A percentile compares a stretch with the other conserved stretches of the same genome.
These are phyloP conservation scores for Platanthera guangdongensis DNA, from an alignment of 106 monocot species.

Conservation along the genomic window DNA sequence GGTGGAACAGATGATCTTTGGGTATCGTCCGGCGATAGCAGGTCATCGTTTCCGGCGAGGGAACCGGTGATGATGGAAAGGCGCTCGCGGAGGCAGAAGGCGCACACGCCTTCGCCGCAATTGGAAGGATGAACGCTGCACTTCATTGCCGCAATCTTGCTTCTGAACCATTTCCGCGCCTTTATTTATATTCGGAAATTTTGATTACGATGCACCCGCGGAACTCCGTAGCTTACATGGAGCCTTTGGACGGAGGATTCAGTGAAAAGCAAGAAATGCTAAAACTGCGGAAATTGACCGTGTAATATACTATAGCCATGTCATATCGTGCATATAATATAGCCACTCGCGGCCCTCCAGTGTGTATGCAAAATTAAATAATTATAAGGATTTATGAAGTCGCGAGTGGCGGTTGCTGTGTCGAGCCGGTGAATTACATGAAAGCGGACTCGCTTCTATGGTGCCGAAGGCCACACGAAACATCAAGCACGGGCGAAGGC, in stretches of 20 bases:
- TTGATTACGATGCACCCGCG: background rate
- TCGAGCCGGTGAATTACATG: too few relatives aligned
- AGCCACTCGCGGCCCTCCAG: too few relatives aligned
- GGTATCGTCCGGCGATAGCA: conserved; percentile 6
- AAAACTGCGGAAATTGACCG: too few relatives aligned
- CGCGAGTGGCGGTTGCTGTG: too few relatives aligned
- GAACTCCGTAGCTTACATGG: background rate
- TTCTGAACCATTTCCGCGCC: background rate
- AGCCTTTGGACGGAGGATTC: background rate
- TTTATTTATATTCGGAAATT: background rate
- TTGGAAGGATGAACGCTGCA: conserved; percentile 60
- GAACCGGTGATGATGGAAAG: conserved; percentile 35
- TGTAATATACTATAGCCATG: too few relatives aligned
- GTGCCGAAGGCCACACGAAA: too few relatives aligned
- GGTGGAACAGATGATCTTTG: background rate
- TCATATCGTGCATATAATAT: too few relatives aligned
- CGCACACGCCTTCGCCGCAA: conserved; percentile 57
- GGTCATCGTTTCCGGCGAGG: conserved; percentile 2
- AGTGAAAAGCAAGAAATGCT: too few relatives aligned
- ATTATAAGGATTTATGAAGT: too few relatives aligned
- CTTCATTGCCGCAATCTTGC: conserved; percentile 21
- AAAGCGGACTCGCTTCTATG: too few relatives aligned
- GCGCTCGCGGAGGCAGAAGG: conserved; percentile 80
- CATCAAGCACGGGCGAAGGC: too few relatives aligned
- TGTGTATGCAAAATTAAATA: too few relatives aligned